A percentile compares a stretch with the other conserved stretches of the same genome.
Conservation (phyloP, 1,284 basidiomycete genomes). For the Tilletiopsis washingtonensis region DNA sequence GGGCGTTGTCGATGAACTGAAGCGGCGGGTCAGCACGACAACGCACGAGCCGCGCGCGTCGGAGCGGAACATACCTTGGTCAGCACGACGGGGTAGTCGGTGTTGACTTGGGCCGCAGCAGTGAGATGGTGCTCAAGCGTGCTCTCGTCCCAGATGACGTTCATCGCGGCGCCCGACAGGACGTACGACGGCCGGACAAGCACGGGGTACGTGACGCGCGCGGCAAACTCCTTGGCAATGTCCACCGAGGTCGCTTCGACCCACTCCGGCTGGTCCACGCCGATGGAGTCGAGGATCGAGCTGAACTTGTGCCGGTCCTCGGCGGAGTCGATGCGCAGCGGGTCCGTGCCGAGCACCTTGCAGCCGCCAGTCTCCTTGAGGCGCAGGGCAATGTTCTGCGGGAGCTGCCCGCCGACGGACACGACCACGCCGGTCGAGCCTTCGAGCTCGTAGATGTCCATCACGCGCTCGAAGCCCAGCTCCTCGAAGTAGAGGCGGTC, state of each 20-base stretch:
- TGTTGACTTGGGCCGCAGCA: conserved; percentile 88
- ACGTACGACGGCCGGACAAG: conserved; percentile 64
- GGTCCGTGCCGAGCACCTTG: conserved; percentile 92
- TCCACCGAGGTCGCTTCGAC: conserved; percentile 79
- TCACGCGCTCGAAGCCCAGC: conserved; percentile 91
- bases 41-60: no score
- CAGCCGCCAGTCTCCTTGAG: conserved; percentile 76
- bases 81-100: conserved; percentile 92
- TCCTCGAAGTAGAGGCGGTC: conserved; percentile 98
- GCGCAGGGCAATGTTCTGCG: conserved; percentile 94
- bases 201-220: conserved; percentile 58
- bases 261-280: conserved; percentile 97
- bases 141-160: conserved; percentile 89
- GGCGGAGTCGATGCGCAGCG: conserved; percentile 87
- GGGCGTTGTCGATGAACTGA: conserved; percentile 85
- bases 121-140: conserved; percentile 85
- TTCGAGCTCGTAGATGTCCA: conserved; percentile 99
- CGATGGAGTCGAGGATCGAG: conserved; percentile 83
- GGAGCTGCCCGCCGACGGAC: conserved; percentile 75
- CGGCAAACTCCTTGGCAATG: conserved; percentile 84
- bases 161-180: conserved; percentile 98
- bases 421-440: conserved; percentile 86
- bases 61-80: no score
- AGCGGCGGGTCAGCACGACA: no score
- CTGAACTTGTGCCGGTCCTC: conserved; percentile 99